Evolutionary conservation across 257 asterid species (phyloP), one percentile per base, ranked within the genome.

Genomic region (Solanum tarapatanum): DNA sequence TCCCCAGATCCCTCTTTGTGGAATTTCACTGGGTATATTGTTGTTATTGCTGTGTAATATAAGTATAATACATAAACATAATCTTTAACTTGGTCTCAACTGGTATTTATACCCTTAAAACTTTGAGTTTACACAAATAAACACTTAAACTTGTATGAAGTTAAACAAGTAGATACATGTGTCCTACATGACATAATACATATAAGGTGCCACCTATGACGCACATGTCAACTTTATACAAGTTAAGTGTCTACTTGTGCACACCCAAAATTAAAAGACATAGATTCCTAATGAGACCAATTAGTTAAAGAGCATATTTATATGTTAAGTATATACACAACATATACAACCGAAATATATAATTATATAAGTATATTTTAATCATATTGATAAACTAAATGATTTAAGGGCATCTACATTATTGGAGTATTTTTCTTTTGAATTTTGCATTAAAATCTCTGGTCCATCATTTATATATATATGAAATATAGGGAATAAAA

Each of bases 1-100:
- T 51, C 1, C 0, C 1, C 8, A 16, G 0, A 51, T 0, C 1
- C 3, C 1, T 5, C 60, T 51, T 51, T 6, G 23, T 51, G 8
- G 3, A 51, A 48, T 14, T 4, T 48, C 8, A 48, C 21, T 48
- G 58, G 21, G 7, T 48, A 48, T 43, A 9, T 10, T 41, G 4
- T 41, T 48, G 58, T 4, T 14, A 2, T 16, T 48, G 60, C 0
- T 48, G 23, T 48, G 60, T 48, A 48, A 16, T 48, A 48, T 48
- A 48, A 7, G 23, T 16, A 48, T 48, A 48, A 16, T 48, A 16
- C 0, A 2, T 48, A 14, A 48, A 48, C 60, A 48, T 43, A 4
- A 11, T 12, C 14, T 3, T 43, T 11, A 43, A 43, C 16, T 11
- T 43, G 51, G 51, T 43, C 51, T 43, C 51, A 43, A 43, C 6